Percentiles rank a stretch among this genome's conserved stretches.
Conservation (phyloP, 1,139 yeast genomes). For the Lodderomyces metapsilosis region DNA sequence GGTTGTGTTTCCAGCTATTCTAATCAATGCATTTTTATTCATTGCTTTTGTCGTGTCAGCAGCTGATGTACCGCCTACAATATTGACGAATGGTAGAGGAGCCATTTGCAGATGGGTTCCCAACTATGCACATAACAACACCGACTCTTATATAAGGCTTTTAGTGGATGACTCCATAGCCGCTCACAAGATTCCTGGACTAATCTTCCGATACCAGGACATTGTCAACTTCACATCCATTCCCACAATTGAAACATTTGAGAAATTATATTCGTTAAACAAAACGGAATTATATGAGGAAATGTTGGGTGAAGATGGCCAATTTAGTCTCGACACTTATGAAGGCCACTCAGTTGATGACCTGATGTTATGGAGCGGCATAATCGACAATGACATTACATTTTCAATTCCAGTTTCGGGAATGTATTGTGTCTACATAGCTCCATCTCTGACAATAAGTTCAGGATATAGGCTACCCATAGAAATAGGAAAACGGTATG, state of each 20-base stretch:
- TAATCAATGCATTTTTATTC: neutral
- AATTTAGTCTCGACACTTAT: conserved; percentile 10
- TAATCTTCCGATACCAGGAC: conserved; percentile 27
- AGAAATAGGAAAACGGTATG: conserved; percentile 24
- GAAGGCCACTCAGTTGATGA: conserved; percentile 7
- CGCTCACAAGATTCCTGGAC: conserved; percentile 18
- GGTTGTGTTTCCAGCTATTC: neutral
- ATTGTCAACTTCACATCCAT: conserved; percentile 22
- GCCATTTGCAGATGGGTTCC: too few relatives aligned
- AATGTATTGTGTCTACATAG: conserved; percentile 34
- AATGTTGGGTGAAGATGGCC: conserved; percentile 9
- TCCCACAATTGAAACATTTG: conserved; percentile 20
- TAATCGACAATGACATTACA: conserved; percentile 8
- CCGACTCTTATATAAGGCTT: conserved; percentile 7
- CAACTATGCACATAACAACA: too few relatives aligned
- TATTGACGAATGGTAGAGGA: too few relatives aligned
- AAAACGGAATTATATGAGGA: conserved; percentile 15
- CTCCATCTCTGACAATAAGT: conserved; percentile 11
- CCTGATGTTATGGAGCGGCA: conserved; percentile 11
- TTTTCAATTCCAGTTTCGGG: conserved; percentile 26
- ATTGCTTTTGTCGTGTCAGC: neutral
- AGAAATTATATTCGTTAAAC: conserved; percentile 10
- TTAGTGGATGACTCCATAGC: conserved; percentile 1
- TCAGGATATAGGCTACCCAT: conserved; percentile 20
- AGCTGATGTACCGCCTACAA: neutral